Evolutionary conservation across 768 basidiomycete species (phyloP), one percentile per base, ranked within the genome.

Genomic region (Russula ochroleuca): DNA sequence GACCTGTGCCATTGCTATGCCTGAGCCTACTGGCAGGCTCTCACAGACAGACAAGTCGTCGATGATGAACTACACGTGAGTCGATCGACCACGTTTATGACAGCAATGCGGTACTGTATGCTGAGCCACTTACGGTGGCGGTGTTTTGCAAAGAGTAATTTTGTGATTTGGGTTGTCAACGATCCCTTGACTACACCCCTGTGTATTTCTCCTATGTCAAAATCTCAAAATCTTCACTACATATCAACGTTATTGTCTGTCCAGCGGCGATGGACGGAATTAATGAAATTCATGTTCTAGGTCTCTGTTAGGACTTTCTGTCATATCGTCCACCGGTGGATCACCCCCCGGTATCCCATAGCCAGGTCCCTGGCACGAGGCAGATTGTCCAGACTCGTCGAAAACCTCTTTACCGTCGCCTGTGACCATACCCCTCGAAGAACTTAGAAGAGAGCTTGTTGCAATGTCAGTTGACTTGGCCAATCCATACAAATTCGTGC

Each of bases 291-390:
- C 3, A 35, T 35, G 35, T 28, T 15, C 38, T 56, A 38, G 25
- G 8, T 6, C 5, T 43, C 37, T 21, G n/a, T 25, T n/a, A n/a
- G n/a, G n/a, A 21, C 52, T 14, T 14, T 41, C n/a, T 25, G 48
- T 40, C 49, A 51, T 47, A 35, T 25, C 33, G 21, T 41, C 9
- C 3, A 47, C 60, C 60, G 53, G 60, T 25, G 60, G 11, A 55
- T 47, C 35, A 55, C 3, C 43, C 13, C 19, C 60, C 41, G 40
- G 21, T 43, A 33, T 19, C 33, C 6, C 9, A 25, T 11, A 9
- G 2, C 15, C 31, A 9, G 21, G n/a, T 47, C 31, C 28, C 50
- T 14, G 35, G 23, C 58, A 59, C 59, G 28, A 35, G 59, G 41
- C 41, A 35, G 14, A 19, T 41, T n/a, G 31, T 53, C 31, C 15